Evolutionary conservation across 2,329 filamentous ascomycete species (phyloP).

Genomic region (Ascochyta koolunga): DNA sequence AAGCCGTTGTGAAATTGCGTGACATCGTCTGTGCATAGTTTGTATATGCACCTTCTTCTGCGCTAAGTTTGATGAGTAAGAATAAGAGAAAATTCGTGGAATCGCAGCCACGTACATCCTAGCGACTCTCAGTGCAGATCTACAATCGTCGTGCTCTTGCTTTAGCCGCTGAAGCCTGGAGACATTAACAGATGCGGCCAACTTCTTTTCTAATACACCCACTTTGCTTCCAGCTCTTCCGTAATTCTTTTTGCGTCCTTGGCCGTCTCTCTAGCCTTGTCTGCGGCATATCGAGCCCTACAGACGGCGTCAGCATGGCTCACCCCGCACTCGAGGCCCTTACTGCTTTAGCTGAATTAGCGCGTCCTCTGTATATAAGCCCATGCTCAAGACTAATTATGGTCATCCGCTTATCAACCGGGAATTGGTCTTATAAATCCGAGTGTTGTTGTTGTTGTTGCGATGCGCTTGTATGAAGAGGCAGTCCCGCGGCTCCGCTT

Average conservation of each 20-base stretch:
- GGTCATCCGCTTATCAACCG: background rate
- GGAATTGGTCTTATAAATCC: too few species aligned
- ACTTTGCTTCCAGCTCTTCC: slow-evolving; percentile 1
- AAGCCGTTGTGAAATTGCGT: slow-evolving; percentile 2
- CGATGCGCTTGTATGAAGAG: too few species aligned
- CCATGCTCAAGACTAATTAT: background rate
- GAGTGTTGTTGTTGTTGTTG: too few species aligned
- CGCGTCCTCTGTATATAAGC: background rate
- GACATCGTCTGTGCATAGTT: slow-evolving; percentile 2
- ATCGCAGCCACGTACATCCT: slow-evolving; percentile 63
- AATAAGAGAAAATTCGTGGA: background rate
- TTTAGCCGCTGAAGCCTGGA: slow-evolving; percentile 4
- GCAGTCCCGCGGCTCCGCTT: too few species aligned
- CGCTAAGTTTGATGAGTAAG: background rate
- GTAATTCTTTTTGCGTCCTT: background rate
- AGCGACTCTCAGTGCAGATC: slow-evolving; percentile 29
- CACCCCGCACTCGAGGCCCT: background rate
- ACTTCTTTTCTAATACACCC: background rate
- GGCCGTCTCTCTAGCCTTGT: background rate
- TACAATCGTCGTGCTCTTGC: slow-evolving; percentile 4
- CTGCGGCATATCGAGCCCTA: slow-evolving; percentile 1
- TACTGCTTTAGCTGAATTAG: slow-evolving; percentile 1
- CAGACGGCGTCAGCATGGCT: background rate
- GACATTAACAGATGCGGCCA: background rate
- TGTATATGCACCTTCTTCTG: slow-evolving; percentile 9